Conservation (phyloP, 2,329 filamentous ascomycete genomes). For the Tricladium varicosporioides region DNA sequence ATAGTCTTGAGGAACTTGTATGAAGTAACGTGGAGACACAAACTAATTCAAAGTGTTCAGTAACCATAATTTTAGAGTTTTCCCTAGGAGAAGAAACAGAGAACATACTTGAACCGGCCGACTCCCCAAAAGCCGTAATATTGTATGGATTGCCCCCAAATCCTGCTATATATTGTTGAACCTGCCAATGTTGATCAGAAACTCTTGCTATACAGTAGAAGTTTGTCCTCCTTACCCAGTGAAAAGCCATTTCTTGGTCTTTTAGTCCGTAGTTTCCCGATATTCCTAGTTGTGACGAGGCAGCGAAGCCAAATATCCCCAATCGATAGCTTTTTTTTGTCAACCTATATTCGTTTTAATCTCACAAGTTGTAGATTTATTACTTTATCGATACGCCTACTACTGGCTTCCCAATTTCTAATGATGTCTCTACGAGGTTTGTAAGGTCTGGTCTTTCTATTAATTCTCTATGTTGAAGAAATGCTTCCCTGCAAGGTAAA, state of each 20-base stretch:
- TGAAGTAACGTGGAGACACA: slow-evolving; percentile 15
- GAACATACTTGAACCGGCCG: slow-evolving; percentile 21
- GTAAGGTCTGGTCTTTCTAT: slow-evolving; percentile 9
- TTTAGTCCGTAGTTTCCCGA: slow-evolving; percentile 20
- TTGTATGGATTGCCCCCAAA: slow-evolving; percentile 34
- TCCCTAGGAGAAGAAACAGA: background rate
- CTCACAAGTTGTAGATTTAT: background rate
- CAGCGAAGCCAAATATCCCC: slow-evolving; percentile 19
- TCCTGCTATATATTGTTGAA: slow-evolving; percentile 28
- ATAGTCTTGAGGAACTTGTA: slow-evolving; percentile 6
- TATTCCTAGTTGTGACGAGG: slow-evolving; percentile 12
- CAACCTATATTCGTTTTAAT: background rate
- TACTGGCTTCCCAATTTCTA: slow-evolving; percentile 16
- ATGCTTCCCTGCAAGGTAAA: background rate
- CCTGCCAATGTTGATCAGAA: background rate
- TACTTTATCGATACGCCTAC: slow-evolving; percentile 24
- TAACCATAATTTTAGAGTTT: background rate
- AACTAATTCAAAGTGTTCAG: slow-evolving; percentile 4
- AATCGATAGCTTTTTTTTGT: slow-evolving; percentile 17
- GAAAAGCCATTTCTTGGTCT: slow-evolving; percentile 22
- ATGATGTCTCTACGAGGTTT: slow-evolving; percentile 12
- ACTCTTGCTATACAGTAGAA: background rate
- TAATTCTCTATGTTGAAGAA: background rate
- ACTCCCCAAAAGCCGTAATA: slow-evolving; percentile 42
- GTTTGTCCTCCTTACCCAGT: slow-evolving; percentile 26